These are phyloP conservation scores for Penicillium robsamsonii DNA, from an alignment of 495 filamentous ascomycete genomes.

Conservation along the genomic window DNA sequence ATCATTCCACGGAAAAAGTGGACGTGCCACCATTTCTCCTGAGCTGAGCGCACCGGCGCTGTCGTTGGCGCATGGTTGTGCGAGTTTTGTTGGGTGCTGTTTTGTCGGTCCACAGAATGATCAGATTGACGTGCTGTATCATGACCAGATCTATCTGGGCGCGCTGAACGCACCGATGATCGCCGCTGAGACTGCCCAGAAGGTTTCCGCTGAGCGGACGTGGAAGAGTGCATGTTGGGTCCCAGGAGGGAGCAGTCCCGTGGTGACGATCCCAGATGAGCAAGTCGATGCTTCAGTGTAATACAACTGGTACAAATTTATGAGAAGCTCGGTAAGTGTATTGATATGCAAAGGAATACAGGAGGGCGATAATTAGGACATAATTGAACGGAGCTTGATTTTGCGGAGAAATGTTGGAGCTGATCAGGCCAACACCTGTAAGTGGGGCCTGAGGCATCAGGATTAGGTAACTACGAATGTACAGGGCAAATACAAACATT, in stretches of 20 bases:
- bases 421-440: conserved; percentile 14
- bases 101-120: conserved; percentile 14
- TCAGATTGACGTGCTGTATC: conserved; percentile 14
- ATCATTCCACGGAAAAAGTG: conserved; percentile 62
- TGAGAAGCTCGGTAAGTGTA: background rate
- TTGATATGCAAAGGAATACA: background rate
- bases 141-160: conserved; percentile 18
- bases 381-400: conserved; percentile 5
- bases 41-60: conserved; percentile 14
- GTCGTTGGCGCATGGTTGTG: conserved; percentile 13
- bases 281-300: background rate
- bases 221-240: conserved; percentile 29
- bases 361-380: background rate
- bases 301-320: background rate
- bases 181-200: conserved; percentile 33
- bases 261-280: conserved; percentile 22
- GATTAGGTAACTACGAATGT: background rate
- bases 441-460: conserved; percentile 20
- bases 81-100: conserved; percentile 7
- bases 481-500: background rate
- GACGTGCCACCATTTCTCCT: conserved; percentile 60
- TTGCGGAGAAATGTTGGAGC: conserved; percentile 16
- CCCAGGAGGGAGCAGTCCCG: conserved; percentile 25
- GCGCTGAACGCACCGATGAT: conserved; percentile 21
- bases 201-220: conserved; percentile 30